These are phyloP conservation scores for Pigoraptor vietnamica DNA, from an alignment of 78 protist species.

Conservation along the genomic window DNA sequence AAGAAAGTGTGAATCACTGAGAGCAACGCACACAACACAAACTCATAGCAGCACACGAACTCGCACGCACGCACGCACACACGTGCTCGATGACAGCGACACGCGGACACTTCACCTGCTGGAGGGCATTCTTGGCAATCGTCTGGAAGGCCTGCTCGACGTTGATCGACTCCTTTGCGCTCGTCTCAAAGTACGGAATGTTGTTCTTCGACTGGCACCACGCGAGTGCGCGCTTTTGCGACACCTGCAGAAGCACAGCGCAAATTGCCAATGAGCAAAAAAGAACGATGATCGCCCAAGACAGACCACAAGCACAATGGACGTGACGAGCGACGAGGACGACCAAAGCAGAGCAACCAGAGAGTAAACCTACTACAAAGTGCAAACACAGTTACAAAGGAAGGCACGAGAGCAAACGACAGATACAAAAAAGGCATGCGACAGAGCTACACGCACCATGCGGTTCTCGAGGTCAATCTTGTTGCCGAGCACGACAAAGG, in stretches of 20 bases:
- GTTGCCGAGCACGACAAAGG: constrained; percentile 97
- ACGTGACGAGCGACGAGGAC: neutral
- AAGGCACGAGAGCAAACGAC: neutral
- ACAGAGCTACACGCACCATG: constrained; percentile 50
- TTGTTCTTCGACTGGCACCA: constrained; percentile 92
- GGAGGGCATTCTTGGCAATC: constrained; percentile 83
- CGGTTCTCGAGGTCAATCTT: constrained; percentile 90
- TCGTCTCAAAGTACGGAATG: constrained; percentile 96
- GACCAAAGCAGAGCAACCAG: neutral
- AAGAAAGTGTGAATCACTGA: no score
- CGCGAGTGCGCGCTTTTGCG: constrained; percentile 83
- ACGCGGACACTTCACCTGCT: no score
- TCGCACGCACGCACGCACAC: no score
- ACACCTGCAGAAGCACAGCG: constrained; percentile 2
- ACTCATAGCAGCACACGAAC: no score
- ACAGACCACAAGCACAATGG: neutral
- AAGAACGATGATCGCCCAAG: neutral
- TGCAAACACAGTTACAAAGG: neutral
- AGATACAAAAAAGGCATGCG: neutral
- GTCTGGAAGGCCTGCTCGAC: constrained; percentile 97
- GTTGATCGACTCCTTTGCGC: constrained; percentile 95
- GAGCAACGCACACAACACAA: no score
- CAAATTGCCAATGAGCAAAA: neutral
- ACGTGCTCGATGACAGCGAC: no score
- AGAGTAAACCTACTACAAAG: neutral